Conservation (phyloP, 352 stramenopile species). For the Globisporangium paddicum region DNA sequence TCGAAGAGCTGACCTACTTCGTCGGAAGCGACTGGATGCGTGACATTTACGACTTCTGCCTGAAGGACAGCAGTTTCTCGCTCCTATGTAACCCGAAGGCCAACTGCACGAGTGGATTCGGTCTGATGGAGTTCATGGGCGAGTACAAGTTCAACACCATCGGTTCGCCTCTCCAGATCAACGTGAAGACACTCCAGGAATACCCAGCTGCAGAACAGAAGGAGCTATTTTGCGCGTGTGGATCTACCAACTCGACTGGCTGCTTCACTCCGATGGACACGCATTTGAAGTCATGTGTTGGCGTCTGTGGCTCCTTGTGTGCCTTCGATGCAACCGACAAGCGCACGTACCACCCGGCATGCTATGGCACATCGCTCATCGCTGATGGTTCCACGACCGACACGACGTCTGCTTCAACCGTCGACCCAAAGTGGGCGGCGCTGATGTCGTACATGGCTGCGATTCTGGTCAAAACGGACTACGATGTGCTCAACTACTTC, state of each 20-base stretch:
- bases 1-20: constrained; percentile 56
- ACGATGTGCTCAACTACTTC: constrained; percentile 42
- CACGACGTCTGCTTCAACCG: constrained; percentile 1
- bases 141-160: constrained; percentile 60
- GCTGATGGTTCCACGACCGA: constrained; percentile 16
- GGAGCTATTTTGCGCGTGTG: constrained; percentile 40
- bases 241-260: constrained; percentile 30
- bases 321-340: constrained; percentile 27
- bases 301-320: constrained; percentile 47
- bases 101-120: constrained; percentile 46
- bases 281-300: constrained; percentile 40
- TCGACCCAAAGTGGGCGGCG: constrained; percentile 31
- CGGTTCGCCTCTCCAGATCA: constrained; percentile 57
- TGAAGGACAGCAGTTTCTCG: constrained; percentile 52
- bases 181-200: constrained; percentile 44
- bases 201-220: constrained; percentile 20
- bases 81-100: constrained; percentile 51
- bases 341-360: constrained; percentile 21
- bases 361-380: constrained; percentile 35
- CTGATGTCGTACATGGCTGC: constrained; percentile 31
- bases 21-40: constrained; percentile 57
- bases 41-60: constrained; percentile 60
- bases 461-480: constrained; percentile 39
- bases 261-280: constrained; percentile 49
- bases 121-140: constrained; percentile 56